Base-by-base conservation (phyloP, 106 monocot genomes). In the Hemerocallis citrina region DNA sequence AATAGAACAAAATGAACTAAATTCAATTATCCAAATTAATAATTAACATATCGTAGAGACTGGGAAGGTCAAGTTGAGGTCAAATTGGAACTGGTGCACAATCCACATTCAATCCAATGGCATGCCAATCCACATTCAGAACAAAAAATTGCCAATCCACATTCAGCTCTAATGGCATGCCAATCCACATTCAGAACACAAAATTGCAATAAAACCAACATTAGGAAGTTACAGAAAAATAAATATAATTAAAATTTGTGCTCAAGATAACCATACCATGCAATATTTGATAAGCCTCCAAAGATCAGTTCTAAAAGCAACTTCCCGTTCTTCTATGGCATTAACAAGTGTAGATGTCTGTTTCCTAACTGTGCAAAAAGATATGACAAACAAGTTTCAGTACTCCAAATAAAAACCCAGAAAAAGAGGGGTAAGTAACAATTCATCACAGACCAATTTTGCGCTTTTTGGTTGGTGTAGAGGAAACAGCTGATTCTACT, bases 261-360 rank as follows among this genome's bases (percentile, higher is more conserved):
- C 27, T 22, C 30, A 3, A 27, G 36, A 22, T 55, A 40, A 38
- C 57, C 73, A 59, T 68, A 87, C 92, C 73, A 65, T 57, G 44
- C 55, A 68, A 39, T 15, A 36, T 59, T 67, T 68, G 28, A 85
- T 66, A 61, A 61, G 30, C 55, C 12, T 77, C 68, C 71, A 63
- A 20, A 93, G 50, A 55, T 72, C 64, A 35, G 66, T 66, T 75
- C 49, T 84, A 41, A 93, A 93, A 28, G 59, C 35, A 52, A 25
- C 5, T 56, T 64, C 64, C 40, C 93, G 59, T 69, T 71, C 85
- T 55, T 73, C 59, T 35, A 67, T 25, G 29, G 88, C 58, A 69
- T 66, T 74, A 15, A 77, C 22, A 63, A 85, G 63, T 39, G 67
- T 50, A 34, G 68, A 66, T 15, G 17, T 54, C 13, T 19, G 21